A percentile compares a stretch with the other conserved stretches of the same genome.
Conservation (phyloP, 2,329 filamentous ascomycete species). For the Calonectria montana region DNA sequence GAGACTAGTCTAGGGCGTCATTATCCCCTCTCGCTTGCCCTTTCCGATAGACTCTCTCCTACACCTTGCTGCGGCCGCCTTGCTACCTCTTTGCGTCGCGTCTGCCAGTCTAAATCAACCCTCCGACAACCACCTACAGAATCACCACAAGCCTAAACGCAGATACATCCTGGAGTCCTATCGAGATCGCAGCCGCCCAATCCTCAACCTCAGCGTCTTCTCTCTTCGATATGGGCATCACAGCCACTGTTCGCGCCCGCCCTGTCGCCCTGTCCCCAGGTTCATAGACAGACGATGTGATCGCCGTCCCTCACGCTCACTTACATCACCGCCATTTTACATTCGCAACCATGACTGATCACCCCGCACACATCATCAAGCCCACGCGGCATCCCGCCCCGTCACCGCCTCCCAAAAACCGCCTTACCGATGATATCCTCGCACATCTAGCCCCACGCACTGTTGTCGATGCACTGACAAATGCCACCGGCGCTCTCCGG, state of each 20-base stretch:
- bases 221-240: constrained; percentile 44
- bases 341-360: constrained; percentile 49
- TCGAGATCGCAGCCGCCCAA: constrained; percentile 26
- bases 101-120: constrained; percentile 20
- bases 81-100: constrained; percentile 18
- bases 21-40: constrained; percentile 18
- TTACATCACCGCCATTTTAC: constrained; percentile 32
- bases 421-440: constrained; percentile 68
- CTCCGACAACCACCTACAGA: constrained; percentile 17
- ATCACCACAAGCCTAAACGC: constrained; percentile 10
- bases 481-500: constrained; percentile 63
- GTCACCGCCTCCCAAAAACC: constrained; percentile 59
- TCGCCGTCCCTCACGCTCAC: constrained; percentile 32
- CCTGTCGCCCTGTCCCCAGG: constrained; percentile 41
- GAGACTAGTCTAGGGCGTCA: constrained; percentile 24
- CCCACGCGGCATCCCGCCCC: constrained; percentile 48
- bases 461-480: constrained; percentile 69
- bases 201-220: constrained; percentile 29
- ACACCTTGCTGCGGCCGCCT: constrained; percentile 21
- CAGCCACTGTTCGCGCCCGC: constrained; percentile 34
- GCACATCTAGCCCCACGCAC: constrained; percentile 69
- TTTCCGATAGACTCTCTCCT: not conserved
- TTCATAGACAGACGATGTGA: constrained; percentile 45
- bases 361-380: constrained; percentile 45
- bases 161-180: not conserved